Conservation (phyloP, 495 filamentous ascomycete species). For the Penicillium cinerascens region DNA sequence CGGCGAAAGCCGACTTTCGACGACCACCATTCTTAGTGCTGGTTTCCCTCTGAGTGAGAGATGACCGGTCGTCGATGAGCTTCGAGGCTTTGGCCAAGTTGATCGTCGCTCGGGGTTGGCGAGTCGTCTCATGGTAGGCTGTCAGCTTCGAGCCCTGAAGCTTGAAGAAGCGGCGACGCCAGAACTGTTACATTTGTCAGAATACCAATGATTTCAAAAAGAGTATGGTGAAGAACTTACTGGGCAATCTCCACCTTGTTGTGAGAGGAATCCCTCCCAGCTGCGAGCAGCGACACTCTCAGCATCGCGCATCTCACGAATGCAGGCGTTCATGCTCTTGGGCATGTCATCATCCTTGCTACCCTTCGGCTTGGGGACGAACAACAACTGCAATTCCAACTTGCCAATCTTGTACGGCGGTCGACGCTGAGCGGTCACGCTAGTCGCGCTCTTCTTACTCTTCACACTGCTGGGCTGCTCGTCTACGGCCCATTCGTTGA, state of each 20-base stretch:
- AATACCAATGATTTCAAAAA: neutral
- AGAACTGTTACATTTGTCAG: constrained; percentile 59
- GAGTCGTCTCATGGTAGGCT: constrained; percentile 92
- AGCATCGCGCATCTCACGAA: constrained; percentile 86
- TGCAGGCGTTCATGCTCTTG: constrained; percentile 94
- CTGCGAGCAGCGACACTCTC: constrained; percentile 66
- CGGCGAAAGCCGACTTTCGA: constrained; percentile 90
- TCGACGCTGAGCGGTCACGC: constrained; percentile 57
- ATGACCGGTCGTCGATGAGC: constrained; percentile 86
- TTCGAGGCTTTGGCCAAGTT: constrained; percentile 92
- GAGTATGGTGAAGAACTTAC: constrained; percentile 55
- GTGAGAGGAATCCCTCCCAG: constrained; percentile 87
- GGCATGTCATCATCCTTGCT: constrained; percentile 95
- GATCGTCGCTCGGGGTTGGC: constrained; percentile 93
- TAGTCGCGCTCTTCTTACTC: constrained; percentile 73
- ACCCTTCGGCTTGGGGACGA: constrained; percentile 87
- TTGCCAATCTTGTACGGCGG: constrained; percentile 95
- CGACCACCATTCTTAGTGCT: constrained; percentile 70
- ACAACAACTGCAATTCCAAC: constrained; percentile 86
- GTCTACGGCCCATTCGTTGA: constrained; percentile 97
- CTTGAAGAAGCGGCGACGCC: constrained; percentile 97
- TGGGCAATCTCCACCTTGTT: constrained; percentile 96
- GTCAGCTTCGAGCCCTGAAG: constrained; percentile 87
- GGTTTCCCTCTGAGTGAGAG: constrained; percentile 75
- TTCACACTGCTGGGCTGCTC: constrained; percentile 77